Evolutionary conservation across 805 yeast species (phyloP), one percentile per base, ranked within the genome.

Genomic region (Candida insectorum): DNA sequence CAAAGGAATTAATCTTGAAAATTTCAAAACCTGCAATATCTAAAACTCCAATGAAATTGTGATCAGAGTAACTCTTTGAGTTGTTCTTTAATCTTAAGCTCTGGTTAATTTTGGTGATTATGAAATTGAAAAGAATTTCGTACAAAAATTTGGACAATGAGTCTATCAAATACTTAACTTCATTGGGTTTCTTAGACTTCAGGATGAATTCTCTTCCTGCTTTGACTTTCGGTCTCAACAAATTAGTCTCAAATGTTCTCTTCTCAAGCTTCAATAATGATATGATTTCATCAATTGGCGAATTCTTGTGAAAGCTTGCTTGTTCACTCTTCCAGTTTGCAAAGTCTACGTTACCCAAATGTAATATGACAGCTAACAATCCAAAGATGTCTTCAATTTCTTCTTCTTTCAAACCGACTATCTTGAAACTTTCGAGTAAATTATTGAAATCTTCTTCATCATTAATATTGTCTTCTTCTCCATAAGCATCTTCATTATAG

Each of bases 201-300:
- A 78, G 73, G 24, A 93, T 87, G 58, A 73, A 71, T 54, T 93
- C 98, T 44, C 77, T 73, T 2, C 98, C 98, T 4, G 97, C 96
- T 52, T 79, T 86, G 8, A 89, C 95, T 49, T 77, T 81, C 4
- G 97, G 97, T 24, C 75, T 73, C 21, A 88, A 56, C 8, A 93
- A 64, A 26, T 75, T 77, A 37, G 67, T 69, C 43, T 84, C 75
- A 36, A 67, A 64, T 3, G 69, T 76, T 1, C 69, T 57, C 16
- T 59, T 54, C 3, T 67, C 58, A 16, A 91, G 74, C 1, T 94
- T 95, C 26, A 91, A 67, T 16, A 88, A 60, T 12, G 69, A 63
- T 19, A 84, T 71, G 3, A 85, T 70, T 5, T 58, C 57, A 16
- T 69, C 71, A 3, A 79, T 63, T 3, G 76, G 65, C 0, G 70